phyloP scores from a whole-genome alignment of 2,329 filamentous ascomycete genomes.

The Ceratocystis albifundus region DNA sequence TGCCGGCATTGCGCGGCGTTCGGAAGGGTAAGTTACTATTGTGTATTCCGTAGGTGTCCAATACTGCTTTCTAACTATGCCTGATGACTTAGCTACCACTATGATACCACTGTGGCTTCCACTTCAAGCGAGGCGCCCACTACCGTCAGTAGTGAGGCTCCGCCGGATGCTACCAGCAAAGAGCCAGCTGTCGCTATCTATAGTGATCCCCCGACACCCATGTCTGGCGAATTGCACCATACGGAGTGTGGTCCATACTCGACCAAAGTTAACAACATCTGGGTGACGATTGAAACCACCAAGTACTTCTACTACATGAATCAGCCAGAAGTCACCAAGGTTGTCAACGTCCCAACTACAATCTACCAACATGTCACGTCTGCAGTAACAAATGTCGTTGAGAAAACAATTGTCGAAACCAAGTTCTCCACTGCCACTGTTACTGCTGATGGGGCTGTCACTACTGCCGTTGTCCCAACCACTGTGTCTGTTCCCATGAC shows the following conservation, averaged over 20 bases:
- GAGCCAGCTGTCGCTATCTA: not conserved
- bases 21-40: not conserved
- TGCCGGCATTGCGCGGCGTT: not conserved
- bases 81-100: not conserved
- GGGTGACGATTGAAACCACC: constrained; percentile 24
- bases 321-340: constrained; percentile 22
- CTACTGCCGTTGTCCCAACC: not conserved
- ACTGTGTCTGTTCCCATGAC: constrained; percentile 8
- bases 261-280: constrained; percentile 23
- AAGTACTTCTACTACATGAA: constrained; percentile 24
- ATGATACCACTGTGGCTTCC: not conserved
- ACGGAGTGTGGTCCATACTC: constrained; percentile 14
- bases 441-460: not conserved
- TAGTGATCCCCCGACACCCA: not conserved
- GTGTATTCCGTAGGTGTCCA: too few species aligned
- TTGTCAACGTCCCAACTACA: constrained; percentile 2
- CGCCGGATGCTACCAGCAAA: not conserved
- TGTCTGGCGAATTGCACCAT: constrained; percentile 17
- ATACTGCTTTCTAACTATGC: not conserved
- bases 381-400: constrained; percentile 15
- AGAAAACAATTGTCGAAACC: not conserved
- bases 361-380: constrained; percentile 11
- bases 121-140: not conserved
- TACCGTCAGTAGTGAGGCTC: not conserved
- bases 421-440: constrained; percentile 9